Percentiles rank a stretch among this genome's conserved stretches.
phyloP scores from a whole-genome alignment of 805 yeast species.

The Candida nitratophila region DNA sequence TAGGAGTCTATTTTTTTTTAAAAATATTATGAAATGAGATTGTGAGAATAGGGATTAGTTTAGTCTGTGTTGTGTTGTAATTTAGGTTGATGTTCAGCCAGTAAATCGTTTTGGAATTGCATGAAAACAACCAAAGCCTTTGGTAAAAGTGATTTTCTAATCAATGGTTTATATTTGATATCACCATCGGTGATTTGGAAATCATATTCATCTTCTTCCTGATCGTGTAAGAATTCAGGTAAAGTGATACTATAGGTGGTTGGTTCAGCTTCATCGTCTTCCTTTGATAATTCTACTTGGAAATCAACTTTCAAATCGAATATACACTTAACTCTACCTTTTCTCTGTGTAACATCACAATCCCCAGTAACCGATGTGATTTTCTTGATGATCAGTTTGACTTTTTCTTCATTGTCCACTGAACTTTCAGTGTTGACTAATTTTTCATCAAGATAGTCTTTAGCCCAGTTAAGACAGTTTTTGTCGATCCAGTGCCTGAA shows the following conservation, averaged over 20 bases:
- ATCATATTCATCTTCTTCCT: constrained; percentile 56
- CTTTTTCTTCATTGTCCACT: neutral
- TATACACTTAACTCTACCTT: constrained; percentile 72
- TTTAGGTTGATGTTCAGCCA: constrained; percentile 54
- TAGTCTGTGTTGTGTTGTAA: constrained; percentile 45
- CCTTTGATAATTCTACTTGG: constrained; percentile 31
- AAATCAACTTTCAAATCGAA: constrained; percentile 57
- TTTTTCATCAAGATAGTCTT: constrained; percentile 61
- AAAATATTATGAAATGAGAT: too few species aligned
- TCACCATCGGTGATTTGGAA: constrained; percentile 37
- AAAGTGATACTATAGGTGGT: constrained; percentile 39
- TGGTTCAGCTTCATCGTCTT: constrained; percentile 19
- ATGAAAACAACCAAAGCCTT: constrained; percentile 37
- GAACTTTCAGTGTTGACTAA: constrained; percentile 24
- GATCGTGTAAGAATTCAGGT: constrained; percentile 75
- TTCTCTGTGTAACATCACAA: constrained; percentile 78
- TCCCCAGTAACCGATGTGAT: constrained; percentile 54
- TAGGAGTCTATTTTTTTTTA: too few species aligned
- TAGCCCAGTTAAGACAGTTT: constrained; percentile 90
- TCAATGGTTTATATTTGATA: constrained; percentile 27
- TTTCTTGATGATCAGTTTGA: constrained; percentile 25
- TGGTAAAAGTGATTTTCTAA: constrained; percentile 48
- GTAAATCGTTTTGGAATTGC: constrained; percentile 57
- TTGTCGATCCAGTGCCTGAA: constrained; percentile 94
- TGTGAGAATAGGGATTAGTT: neutral